Base-by-base conservation (phyloP, 495 filamentous ascomycete genomes). In the Aspergillus sclerotioniger region DNA sequence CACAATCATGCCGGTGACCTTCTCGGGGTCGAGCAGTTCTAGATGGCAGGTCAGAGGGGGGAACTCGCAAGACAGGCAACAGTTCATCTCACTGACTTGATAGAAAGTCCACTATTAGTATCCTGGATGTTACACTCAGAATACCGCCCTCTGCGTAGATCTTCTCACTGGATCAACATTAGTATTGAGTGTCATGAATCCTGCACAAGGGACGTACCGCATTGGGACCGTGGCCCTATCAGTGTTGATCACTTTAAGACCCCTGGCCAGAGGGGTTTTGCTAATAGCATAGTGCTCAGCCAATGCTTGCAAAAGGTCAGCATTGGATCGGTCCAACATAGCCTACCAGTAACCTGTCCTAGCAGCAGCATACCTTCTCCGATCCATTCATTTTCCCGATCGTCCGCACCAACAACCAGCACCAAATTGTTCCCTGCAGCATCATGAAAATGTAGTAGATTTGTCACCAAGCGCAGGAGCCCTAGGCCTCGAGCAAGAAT, bases 381-480 rank as follows among this genome's bases (percentile, higher is more conserved):
- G 58, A 96, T 89, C 91, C 91, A 94, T 21, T 86, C 87, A 84
- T 96, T 96, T 67, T 98, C 94, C 54, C 90, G 83, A 29, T 97
- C 91, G 58, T 93, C 88, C 28, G 95, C 92, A n/a, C 90, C 90
- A 35, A 98, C 84, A 43, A 98, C 70, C 56, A 98, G 75, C 29
- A 98, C 85, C 45, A 98, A 71, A 69, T 96, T 97, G 71, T 92
- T 92, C 6, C 95, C 94, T 7, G 91, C 91, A 3, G 91, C 93
- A 80, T 98, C 94, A 74, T 96, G 96, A 19, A 92, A 91, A 70
- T 98, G 95, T 33, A 98, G 84, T 8, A 98, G 83, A 68, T 97
- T 98, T 15, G 91, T 95, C 58, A 96, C 83, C 16, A 98, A 77
- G 49, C 90, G 90, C 53, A 97, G 82, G 16, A 98, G 86, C 53